Conservation (phyloP, 352 stramenopile genomes). For the Phytopythium helicoides region DNA sequence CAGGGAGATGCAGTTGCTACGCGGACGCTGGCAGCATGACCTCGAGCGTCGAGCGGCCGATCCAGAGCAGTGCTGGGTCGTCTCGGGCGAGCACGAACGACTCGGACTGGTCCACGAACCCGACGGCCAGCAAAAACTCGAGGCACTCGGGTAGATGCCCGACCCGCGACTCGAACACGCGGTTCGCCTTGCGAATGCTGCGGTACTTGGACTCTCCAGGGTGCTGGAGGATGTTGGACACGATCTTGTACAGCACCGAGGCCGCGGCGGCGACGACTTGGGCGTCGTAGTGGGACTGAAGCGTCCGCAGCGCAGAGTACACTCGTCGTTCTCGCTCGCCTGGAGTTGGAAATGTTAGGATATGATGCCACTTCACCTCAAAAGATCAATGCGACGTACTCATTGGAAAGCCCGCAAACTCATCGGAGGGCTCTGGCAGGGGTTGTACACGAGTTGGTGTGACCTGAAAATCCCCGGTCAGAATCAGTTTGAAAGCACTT, state of each 20-base stretch:
- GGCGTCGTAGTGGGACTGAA: constrained; percentile 28
- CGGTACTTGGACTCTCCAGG: constrained; percentile 55
- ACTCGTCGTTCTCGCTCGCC: constrained; percentile 61
- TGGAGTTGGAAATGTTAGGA: too few relatives aligned
- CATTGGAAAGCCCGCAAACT: constrained; percentile 33
- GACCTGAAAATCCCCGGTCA: not conserved
- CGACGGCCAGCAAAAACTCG: constrained; percentile 57
- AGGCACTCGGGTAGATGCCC: constrained; percentile 52
- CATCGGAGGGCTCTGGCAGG: constrained; percentile 6
- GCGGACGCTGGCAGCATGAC: constrained; percentile 26
- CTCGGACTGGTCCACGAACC: constrained; percentile 67
- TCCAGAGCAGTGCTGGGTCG: constrained; percentile 67
- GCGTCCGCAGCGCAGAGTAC: constrained; percentile 30
- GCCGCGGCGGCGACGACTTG: constrained; percentile 34
- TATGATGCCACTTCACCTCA: too few relatives aligned
- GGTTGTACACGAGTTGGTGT: not conserved
- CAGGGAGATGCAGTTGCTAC: constrained; percentile 10
- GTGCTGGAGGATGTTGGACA: constrained; percentile 73
- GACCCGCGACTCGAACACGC: constrained; percentile 49
- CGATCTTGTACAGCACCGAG: constrained; percentile 59
- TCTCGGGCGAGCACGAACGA: constrained; percentile 49
- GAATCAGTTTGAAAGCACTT: too few relatives aligned
- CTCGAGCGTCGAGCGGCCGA: constrained; percentile 62
- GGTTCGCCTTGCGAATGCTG: constrained; percentile 66
- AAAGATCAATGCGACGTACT: constrained; percentile 27